These are phyloP conservation scores for Suillus clintonianus DNA, from an alignment of 768 basidiomycete genomes.

Conservation along the genomic window DNA sequence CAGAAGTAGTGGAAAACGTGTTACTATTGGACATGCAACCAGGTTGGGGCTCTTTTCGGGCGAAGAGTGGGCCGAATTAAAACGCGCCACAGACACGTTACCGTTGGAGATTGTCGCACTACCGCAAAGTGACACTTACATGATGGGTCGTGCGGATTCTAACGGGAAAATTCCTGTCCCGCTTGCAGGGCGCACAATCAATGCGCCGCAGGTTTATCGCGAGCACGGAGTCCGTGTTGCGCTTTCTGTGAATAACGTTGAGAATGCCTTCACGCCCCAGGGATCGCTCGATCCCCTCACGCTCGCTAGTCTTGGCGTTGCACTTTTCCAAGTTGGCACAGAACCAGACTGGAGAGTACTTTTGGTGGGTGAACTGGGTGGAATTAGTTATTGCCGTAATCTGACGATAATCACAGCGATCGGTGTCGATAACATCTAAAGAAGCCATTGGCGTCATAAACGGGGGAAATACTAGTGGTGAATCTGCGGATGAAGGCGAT, in stretches of 20 bases:
- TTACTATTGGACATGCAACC: conserved; percentile 64
- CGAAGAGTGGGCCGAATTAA: conserved; percentile 47
- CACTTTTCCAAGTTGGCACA: conserved; percentile 59
- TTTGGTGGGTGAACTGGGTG: conserved; percentile 39
- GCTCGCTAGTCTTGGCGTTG: conserved; percentile 58
- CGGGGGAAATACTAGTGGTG: conserved; percentile 19
- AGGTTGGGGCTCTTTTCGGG: conserved; percentile 53
- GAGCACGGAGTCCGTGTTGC: conserved; percentile 50
- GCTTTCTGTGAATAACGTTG: conserved; percentile 65
- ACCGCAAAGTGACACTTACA: conserved; percentile 68
- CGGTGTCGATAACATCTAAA: conserved; percentile 56
- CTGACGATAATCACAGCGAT: conserved; percentile 37
- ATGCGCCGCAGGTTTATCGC: conserved; percentile 48
- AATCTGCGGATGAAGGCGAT: neutral
- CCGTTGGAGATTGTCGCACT: conserved; percentile 58
- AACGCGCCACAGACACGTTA: conserved; percentile 37
- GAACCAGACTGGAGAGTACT: conserved; percentile 46
- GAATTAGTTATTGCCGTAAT: neutral
- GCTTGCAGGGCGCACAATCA: conserved; percentile 54
- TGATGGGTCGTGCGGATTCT: conserved; percentile 51
- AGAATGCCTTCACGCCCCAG: conserved; percentile 71
- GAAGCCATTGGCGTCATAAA: conserved; percentile 42
- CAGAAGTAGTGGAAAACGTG: conserved; percentile 27
- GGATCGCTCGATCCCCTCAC: conserved; percentile 64
- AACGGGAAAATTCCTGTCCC: conserved; percentile 28